Conservation (phyloP, 768 basidiomycete species). For the Pilatotrama ljubarskyi region DNA sequence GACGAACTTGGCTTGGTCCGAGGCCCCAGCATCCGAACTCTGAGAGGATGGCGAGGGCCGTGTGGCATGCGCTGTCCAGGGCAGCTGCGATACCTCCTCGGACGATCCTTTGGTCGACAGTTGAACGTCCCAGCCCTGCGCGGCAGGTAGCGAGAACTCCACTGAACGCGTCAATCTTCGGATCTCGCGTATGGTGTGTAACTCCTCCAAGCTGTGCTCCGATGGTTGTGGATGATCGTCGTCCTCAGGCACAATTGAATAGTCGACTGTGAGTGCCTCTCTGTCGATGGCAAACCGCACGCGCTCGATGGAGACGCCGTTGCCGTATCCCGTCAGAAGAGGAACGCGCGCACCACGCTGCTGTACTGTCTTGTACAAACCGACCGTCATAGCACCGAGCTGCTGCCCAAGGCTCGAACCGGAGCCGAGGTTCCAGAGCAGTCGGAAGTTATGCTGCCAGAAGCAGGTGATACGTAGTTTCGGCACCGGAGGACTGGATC, state of each 20-base stretch:
- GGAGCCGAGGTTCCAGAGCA: conserved; percentile 79
- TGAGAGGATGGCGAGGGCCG: conserved; percentile 43
- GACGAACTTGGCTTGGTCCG: conserved; percentile 51
- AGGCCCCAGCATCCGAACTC: conserved; percentile 32
- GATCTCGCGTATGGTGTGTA: conserved; percentile 64
- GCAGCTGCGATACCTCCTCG: conserved; percentile 66
- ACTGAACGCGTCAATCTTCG: conserved; percentile 72
- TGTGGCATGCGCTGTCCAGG: conserved; percentile 68
- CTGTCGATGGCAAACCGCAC: conserved; percentile 80
- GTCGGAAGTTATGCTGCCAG: conserved; percentile 92
- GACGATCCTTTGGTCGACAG: conserved; percentile 74
- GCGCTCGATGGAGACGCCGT: conserved; percentile 78
- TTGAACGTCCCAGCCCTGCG: conserved; percentile 86
- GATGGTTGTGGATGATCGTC: conserved; percentile 44
- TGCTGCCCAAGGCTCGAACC: conserved; percentile 70
- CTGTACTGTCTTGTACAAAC: conserved; percentile 77
- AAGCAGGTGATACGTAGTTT: conserved; percentile 84
- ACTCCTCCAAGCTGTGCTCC: conserved; percentile 58
- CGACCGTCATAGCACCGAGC: conserved; percentile 81
- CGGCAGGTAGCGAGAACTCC: conserved; percentile 76
- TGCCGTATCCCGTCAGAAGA: conserved; percentile 73
- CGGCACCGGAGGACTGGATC: conserved; percentile 2
- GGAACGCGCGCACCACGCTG: conserved; percentile 77
- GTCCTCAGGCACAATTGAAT: conserved; percentile 78
- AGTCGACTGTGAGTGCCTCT: conserved; percentile 80